Conservation (phyloP, 441 rosid species). For the Adansonia rubrostipa region DNA sequence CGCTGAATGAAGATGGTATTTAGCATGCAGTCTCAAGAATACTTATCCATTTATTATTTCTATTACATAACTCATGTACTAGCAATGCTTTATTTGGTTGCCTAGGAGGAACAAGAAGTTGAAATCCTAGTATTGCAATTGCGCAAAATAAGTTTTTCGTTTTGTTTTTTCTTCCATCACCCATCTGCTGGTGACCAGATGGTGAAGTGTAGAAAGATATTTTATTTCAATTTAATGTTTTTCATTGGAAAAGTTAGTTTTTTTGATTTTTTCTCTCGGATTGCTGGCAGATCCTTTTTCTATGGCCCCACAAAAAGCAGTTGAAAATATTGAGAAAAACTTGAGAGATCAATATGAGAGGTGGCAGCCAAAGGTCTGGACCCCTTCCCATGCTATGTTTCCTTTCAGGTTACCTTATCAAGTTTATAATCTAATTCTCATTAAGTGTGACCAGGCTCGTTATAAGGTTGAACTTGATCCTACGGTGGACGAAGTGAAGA, state of each 20-base stretch:
- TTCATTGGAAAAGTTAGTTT: neutral
- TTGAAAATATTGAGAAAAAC: constrained; percentile 84
- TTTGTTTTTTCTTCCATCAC: neutral
- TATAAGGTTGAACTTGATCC: constrained; percentile 93
- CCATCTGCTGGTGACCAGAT: constrained; percentile 4
- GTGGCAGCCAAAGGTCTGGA: constrained; percentile 96
- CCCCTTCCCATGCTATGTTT: constrained; percentile 9
- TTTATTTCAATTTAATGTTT: neutral
- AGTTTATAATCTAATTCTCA: constrained; percentile 30
- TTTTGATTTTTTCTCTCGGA: constrained; percentile 12
- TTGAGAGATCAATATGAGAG: constrained; percentile 93
- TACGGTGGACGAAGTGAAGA: constrained; percentile 91
- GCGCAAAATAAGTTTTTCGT: neutral
- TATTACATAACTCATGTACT: neutral
- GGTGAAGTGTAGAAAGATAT: neutral
- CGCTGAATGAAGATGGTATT: neutral
- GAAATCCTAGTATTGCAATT: neutral
- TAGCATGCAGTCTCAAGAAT: neutral
- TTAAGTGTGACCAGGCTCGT: constrained; percentile 65
- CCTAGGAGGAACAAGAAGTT: neutral
- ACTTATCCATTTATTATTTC: constrained; percentile 1
- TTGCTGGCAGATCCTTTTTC: constrained; percentile 89
- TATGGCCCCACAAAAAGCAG: constrained; percentile 93
- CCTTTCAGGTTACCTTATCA: constrained; percentile 18
- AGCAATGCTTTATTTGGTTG: neutral